phyloP scores from a whole-genome alignment of 2,329 filamentous ascomycete species.

The Seiridium unicorne region DNA sequence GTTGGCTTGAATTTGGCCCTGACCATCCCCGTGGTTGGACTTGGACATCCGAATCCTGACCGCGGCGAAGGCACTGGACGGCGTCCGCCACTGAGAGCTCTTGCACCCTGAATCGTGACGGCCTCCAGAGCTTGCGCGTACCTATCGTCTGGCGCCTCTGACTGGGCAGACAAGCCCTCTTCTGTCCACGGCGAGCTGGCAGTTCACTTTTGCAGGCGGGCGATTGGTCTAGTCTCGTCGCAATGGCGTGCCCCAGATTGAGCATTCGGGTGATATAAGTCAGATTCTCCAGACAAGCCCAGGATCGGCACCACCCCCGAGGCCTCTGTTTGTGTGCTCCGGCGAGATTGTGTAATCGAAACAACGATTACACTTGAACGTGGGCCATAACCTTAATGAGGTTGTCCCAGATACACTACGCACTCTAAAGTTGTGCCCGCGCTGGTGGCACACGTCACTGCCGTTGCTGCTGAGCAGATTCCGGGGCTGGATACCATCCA shows the following conservation, averaged over 20 bases:
- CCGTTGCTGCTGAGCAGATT: not conserved
- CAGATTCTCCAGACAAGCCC: not conserved
- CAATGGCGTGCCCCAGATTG: not conserved
- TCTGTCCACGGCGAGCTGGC: not conserved
- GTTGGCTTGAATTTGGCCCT: not conserved
- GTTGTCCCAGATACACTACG: not conserved
- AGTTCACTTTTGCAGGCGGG: not conserved
- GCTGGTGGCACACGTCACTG: not conserved
- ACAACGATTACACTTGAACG: not conserved
- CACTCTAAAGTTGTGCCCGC: not conserved
- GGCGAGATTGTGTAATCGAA: not conserved
- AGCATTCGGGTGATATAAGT: not conserved
- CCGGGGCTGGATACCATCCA: not conserved
- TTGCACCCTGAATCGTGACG: not conserved
- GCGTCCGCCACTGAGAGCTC: not conserved
- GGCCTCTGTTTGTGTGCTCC: not conserved
- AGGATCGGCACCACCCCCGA: not conserved
- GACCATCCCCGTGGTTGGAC: not conserved
- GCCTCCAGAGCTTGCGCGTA: too few relatives aligned
- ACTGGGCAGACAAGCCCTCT: too few relatives aligned
- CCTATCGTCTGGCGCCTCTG: too few relatives aligned
- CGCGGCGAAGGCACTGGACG: not conserved
- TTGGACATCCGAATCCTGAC: not conserved
- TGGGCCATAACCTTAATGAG: slow-evolving; percentile 2
- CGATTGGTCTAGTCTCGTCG: not conserved